phyloP scores from a whole-genome alignment of 257 asterid genomes.

The Galeopsis tetrahit region DNA sequence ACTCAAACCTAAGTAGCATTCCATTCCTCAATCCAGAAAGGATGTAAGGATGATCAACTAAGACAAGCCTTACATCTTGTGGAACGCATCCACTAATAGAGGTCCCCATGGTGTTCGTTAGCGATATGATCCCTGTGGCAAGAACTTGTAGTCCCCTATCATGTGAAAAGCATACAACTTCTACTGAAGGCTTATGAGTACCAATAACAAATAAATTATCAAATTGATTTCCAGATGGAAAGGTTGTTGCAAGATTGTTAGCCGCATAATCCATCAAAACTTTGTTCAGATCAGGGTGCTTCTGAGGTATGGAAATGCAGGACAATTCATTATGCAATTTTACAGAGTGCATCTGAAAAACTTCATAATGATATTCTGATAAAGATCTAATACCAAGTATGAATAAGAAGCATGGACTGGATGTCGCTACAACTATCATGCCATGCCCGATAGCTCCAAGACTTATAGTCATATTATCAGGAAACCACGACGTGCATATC shows the following conservation, averaged over 20 bases:
- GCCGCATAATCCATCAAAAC: constrained; percentile 44
- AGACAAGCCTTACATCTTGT: constrained; percentile 90
- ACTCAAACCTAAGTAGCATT: constrained; percentile 98
- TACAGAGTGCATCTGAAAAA: constrained; percentile 73
- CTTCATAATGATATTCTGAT: constrained; percentile 50
- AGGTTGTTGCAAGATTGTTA: constrained; percentile 37
- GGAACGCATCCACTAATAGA: constrained; percentile 88
- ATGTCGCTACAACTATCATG: constrained; percentile 80
- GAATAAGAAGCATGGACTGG: constrained; percentile 76
- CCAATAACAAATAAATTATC: constrained; percentile 72
- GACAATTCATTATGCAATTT: constrained; percentile 88
- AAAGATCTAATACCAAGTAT: constrained; percentile 74
- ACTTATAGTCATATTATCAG: constrained; percentile 71
- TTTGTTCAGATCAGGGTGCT: constrained; percentile 43
- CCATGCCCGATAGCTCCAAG: constrained; percentile 92
- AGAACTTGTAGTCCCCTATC: constrained; percentile 71
- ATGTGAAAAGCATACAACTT: constrained; percentile 68
- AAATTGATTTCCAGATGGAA: constrained; percentile 44
- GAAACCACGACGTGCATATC: constrained; percentile 71
- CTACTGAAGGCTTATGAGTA: constrained; percentile 96
- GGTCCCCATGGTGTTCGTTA: constrained; percentile 76
- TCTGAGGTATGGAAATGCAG: constrained; percentile 82
- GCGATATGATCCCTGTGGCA: constrained; percentile 75
- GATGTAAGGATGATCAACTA: constrained; percentile 80
- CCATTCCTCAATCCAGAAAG: constrained; percentile 97